Evolutionary conservation across 768 basidiomycete species (phyloP), one percentile per base, ranked within the genome.

Genomic region (Tricholoma hemisulphureum): DNA sequence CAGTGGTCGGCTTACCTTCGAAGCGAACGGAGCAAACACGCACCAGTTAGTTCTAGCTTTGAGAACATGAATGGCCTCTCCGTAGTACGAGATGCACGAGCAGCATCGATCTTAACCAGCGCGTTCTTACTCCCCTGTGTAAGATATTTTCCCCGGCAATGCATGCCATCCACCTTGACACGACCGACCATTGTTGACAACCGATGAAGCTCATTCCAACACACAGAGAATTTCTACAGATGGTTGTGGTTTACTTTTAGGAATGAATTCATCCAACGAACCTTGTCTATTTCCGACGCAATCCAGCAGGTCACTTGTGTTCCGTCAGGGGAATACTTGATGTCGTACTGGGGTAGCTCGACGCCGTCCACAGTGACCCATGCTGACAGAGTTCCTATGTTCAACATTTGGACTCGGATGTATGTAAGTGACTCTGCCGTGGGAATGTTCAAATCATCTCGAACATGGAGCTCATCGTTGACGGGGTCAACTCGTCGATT

Each of bases 251-350:
- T n/a, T n/a, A n/a, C n/a, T n/a, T n/a, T n/a, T 46, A 11, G 34
- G 34, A 5, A 34, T 14, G 16, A 34, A 14, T 4, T 34, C 34
- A 16, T 51, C 13, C 6, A 11, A 21, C 65, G n/a, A 1, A 71
- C 69, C 57, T 69, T 69, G n/a, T 58, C 60, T 11, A 59, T 54
- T 54, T 68, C 64, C 16, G 69, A 71, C 3, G 68, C 63, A 28
- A 74, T 66, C 70, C 69, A 74, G 53, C 70, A 71, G 9, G 66
- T 62, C 0, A 60, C 63, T 51, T 60, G 39, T 21, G 31, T 61
- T 6, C 62, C 61, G 35, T 69, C 62, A n/a, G 46, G 49, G 5
- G 57, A 60, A 21, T 60, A 46, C 35, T 64, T 50, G 5, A 61
- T 32, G 7, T n/a, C n/a, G n/a, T n/a, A 67, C 49, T 71, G 29